phyloP scores from a whole-genome alignment of 2,329 filamentous ascomycete genomes.

The Fusarium cicatricum region DNA sequence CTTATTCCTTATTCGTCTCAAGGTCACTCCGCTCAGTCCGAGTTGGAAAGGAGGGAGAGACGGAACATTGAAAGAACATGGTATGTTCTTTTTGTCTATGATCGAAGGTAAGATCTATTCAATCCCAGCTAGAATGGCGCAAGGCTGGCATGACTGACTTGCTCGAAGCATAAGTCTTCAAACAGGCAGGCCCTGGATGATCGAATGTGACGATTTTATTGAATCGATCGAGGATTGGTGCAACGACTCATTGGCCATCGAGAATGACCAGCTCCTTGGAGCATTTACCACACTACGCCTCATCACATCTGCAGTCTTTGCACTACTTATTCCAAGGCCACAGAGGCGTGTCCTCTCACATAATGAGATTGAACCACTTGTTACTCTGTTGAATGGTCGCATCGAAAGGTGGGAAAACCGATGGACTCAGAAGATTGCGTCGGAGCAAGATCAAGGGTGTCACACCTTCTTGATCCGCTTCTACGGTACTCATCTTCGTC shows the following conservation, averaged over 20 bases:
- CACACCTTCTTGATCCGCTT: slow-evolving; percentile 50
- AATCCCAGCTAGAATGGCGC: too few species aligned
- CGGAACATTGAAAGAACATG: slow-evolving; percentile 50
- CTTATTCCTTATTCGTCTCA: slow-evolving; percentile 22
- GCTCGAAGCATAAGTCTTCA: slow-evolving; percentile 49
- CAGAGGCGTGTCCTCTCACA: slow-evolving; percentile 1
- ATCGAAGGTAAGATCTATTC: slow-evolving; percentile 48
- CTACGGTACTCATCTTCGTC: slow-evolving; percentile 49
- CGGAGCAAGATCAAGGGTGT: slow-evolving; percentile 31
- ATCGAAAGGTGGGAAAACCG: slow-evolving; percentile 38
- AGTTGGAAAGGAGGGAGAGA: slow-evolving; percentile 37
- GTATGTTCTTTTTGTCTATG: slow-evolving; percentile 51
- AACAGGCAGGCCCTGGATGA: slow-evolving; percentile 53
- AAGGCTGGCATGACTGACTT: background rate
- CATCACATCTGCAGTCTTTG: slow-evolving; percentile 47
- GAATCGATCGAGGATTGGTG: slow-evolving; percentile 49
- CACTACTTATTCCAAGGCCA: slow-evolving; percentile 5
- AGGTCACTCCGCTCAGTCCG: background rate
- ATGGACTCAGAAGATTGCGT: slow-evolving; percentile 28
- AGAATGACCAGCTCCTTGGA: slow-evolving; percentile 48
- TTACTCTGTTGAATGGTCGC: slow-evolving; percentile 33
- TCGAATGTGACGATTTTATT: slow-evolving; percentile 49
- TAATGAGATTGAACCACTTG: slow-evolving; percentile 36
- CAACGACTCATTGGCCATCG: slow-evolving; percentile 40
- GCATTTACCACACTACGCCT: slow-evolving; percentile 49